phyloP scores from a whole-genome alignment of 2,329 filamentous ascomycete species.

The Nigrospora osmanthi region DNA sequence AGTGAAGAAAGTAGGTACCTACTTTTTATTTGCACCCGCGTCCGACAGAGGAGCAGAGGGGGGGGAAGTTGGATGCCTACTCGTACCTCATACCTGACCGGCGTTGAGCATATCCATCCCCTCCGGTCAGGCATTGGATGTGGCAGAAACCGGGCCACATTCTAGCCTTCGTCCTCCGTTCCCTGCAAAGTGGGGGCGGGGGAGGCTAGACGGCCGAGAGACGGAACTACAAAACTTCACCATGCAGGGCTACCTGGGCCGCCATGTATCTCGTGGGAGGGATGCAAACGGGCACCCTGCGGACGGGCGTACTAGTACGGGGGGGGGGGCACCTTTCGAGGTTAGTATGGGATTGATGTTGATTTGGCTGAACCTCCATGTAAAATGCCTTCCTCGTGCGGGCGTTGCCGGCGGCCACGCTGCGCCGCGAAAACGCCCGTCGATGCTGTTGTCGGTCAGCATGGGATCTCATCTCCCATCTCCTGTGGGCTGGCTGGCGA shows the following conservation, averaged over 20 bases:
- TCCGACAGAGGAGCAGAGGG: conserved; percentile 3
- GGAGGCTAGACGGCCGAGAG: conserved; percentile 4
- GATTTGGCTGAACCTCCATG: too few relatives aligned
- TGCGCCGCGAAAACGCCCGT: too few relatives aligned
- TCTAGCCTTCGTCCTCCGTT: conserved; percentile 3
- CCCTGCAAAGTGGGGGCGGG: conserved; percentile 6
- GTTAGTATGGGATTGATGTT: too few relatives aligned
- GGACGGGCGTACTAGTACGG: background rate
- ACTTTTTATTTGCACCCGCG: background rate
- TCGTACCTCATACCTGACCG: background rate
- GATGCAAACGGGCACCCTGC: conserved; percentile 1
- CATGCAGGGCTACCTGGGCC: background rate
- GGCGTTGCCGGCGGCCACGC: too few relatives aligned
- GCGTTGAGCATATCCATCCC: background rate
- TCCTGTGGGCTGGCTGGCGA: too few relatives aligned
- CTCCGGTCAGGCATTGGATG: conserved; percentile 1
- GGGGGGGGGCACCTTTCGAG: too few relatives aligned
- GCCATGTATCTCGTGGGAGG: conserved; percentile 1
- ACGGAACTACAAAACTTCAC: background rate
- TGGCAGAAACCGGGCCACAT: conserved; percentile 6
- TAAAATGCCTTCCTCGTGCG: too few relatives aligned
- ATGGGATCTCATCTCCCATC: too few relatives aligned
- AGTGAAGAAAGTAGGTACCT: conserved; percentile 2
- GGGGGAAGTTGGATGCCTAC: background rate
- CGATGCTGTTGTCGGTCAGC: too few relatives aligned